These are phyloP conservation scores for Kazachstania africana DNA, from an alignment of 805 yeast genomes.

Conservation along the genomic window DNA sequence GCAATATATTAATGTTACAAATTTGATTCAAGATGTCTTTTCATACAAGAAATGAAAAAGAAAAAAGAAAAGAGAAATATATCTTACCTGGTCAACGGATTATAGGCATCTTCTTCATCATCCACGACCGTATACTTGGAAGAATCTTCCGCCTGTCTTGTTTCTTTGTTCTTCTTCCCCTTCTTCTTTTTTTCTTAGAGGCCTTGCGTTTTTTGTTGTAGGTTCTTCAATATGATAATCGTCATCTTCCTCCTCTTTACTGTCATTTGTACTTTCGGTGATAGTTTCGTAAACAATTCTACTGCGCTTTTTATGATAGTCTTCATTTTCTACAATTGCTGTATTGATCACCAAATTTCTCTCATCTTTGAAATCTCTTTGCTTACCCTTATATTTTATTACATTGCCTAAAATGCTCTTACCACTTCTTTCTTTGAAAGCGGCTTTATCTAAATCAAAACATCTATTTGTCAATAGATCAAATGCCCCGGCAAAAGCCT, in stretches of 20 bases:
- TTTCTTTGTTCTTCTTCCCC: constrained; percentile 1
- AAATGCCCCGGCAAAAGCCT: constrained; percentile 83
- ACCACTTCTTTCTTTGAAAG: constrained; percentile 56
- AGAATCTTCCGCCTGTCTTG: background rate
- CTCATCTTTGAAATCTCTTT: constrained; percentile 69
- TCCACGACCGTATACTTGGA: constrained; percentile 4
- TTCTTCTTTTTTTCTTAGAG: constrained; percentile 15
- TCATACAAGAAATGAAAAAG: background rate
- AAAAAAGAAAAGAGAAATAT: background rate
- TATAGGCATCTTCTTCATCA: constrained; percentile 17
- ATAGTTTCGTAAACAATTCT: constrained; percentile 11
- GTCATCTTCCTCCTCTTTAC: constrained; percentile 17
- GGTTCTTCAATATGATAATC: constrained; percentile 8
- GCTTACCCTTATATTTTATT: constrained; percentile 61
- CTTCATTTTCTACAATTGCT: constrained; percentile 33
- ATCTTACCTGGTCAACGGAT: constrained; percentile 5
- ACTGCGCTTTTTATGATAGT: constrained; percentile 20
- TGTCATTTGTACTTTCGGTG: constrained; percentile 8
- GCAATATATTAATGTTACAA: background rate
- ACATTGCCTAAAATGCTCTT: constrained; percentile 71
- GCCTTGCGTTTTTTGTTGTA: constrained; percentile 9
- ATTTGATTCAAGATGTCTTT: background rate
- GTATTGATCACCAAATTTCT: constrained; percentile 50
- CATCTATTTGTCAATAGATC: constrained; percentile 66
- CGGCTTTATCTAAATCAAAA: constrained; percentile 54